A percentile compares a stretch with the other conserved stretches of the same genome.
These are phyloP conservation scores for Starmera dryadoides DNA, from an alignment of 805 yeast species.

Conservation along the genomic window DNA sequence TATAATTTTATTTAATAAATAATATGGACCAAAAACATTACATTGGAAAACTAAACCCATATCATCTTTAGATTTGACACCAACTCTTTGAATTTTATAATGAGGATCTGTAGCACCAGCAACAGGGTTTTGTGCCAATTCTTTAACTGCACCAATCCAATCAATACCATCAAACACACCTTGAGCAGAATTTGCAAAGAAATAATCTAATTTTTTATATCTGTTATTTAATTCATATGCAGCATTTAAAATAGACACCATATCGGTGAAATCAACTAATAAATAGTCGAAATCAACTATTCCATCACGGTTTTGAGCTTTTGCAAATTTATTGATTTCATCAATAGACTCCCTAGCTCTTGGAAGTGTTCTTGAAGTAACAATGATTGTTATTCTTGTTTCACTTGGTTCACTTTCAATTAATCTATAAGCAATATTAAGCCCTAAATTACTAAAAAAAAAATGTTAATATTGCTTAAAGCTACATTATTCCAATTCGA, in stretches of 20 bases:
- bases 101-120: constrained; percentile 84
- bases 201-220: constrained; percentile 63
- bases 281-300: constrained; percentile 80
- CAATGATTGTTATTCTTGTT: constrained; percentile 64
- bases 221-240: constrained; percentile 59
- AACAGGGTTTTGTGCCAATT: constrained; percentile 59
- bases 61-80: constrained; percentile 69
- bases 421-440: constrained; percentile 76
- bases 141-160: constrained; percentile 71
- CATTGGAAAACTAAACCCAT: constrained; percentile 89
- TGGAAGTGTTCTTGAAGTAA: constrained; percentile 85
- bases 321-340: constrained; percentile 40
- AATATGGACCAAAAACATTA: constrained; percentile 95
- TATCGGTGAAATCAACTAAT: constrained; percentile 81
- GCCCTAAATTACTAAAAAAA: constrained; percentile 59
- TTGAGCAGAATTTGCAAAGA: constrained; percentile 86
- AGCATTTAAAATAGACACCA: constrained; percentile 78
- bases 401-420: constrained; percentile 50
- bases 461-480: background rate
- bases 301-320: constrained; percentile 37
- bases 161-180: constrained; percentile 83
- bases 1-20: constrained; percentile 59
- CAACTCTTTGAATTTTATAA: constrained; percentile 76
- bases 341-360: constrained; percentile 72
- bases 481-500: too few species aligned